Conservation (phyloP, 2,329 filamentous ascomycete genomes). For the Orbilia quercus region DNA sequence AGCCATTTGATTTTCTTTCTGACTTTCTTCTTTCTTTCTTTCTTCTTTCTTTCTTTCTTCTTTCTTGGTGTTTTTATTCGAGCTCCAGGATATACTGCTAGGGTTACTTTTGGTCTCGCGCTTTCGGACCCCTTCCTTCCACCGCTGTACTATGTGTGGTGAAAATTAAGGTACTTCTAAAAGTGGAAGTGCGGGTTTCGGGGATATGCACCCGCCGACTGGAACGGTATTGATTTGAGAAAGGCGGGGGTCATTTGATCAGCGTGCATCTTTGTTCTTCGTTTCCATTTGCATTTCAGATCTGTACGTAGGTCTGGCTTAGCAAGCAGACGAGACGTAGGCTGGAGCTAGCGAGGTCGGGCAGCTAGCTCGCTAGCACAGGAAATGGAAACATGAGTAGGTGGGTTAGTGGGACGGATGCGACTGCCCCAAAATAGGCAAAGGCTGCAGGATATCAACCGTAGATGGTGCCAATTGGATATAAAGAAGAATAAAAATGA, state of each 20-base stretch:
- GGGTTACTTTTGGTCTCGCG: no score
- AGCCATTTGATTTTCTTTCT: no score
- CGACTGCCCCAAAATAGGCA: conserved; percentile 44
- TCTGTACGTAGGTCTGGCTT: no score
- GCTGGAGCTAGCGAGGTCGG: no score
- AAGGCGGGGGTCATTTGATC: conserved; percentile 37
- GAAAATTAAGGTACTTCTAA: conserved; percentile 4
- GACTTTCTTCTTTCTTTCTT: no score
- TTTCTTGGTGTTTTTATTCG: not conserved
- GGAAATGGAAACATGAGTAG: conserved; percentile 17
- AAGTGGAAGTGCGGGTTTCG: conserved; percentile 13
- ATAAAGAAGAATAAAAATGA: conserved; percentile 3
- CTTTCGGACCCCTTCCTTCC: no score
- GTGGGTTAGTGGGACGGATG: conserved; percentile 29
- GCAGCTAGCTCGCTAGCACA: no score
- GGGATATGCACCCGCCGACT: conserved; percentile 19
- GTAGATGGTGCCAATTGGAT: conserved; percentile 20
- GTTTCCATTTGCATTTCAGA: no score
- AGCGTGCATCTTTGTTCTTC: conserved; percentile 6
- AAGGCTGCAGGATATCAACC: conserved; percentile 19
- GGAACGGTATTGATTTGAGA: not conserved
- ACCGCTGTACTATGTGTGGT: no score
- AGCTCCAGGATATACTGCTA: not conserved
- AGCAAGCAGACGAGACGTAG: no score
- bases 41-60: no score